Conservation (phyloP, 1,284 basidiomycete genomes). For the Abortiporus biennis region DNA sequence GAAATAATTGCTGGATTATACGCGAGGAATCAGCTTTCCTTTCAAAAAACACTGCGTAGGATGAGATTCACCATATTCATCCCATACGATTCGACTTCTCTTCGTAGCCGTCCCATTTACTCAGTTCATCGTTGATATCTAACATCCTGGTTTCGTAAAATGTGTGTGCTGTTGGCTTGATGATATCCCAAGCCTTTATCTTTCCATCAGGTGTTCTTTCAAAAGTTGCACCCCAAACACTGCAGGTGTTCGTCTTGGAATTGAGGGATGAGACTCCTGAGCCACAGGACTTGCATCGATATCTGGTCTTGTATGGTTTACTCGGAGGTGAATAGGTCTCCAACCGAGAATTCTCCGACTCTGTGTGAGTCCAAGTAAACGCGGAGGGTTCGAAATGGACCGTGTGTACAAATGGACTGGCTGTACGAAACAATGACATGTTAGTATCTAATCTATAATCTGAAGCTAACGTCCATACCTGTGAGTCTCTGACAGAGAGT, state of each 20-base stretch:
- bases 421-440: constrained; percentile 23
- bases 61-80: too few relatives aligned
- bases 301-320: constrained; percentile 53
- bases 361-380: constrained; percentile 48
- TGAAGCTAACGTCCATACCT: constrained; percentile 27
- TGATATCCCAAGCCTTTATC: constrained; percentile 41
- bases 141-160: constrained; percentile 59
- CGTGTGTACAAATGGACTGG: constrained; percentile 54
- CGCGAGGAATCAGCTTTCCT: too few relatives aligned
- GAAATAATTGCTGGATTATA: too few relatives aligned
- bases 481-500: constrained; percentile 53
- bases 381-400: constrained; percentile 43
- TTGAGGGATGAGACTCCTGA: constrained; percentile 44
- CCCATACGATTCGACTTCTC: constrained; percentile 9
- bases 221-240: constrained; percentile 50
- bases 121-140: constrained; percentile 45
- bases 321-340: constrained; percentile 38
- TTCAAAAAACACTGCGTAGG: too few relatives aligned
- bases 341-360: constrained; percentile 28
- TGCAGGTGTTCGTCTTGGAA: constrained; percentile 35
- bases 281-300: constrained; percentile 55
- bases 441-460: background rate
- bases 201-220: constrained; percentile 41
- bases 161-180: constrained; percentile 55
- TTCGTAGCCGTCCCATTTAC: constrained; percentile 61